Base-by-base conservation (phyloP, 768 basidiomycete species). In the Hirschioporus abietinus region DNA sequence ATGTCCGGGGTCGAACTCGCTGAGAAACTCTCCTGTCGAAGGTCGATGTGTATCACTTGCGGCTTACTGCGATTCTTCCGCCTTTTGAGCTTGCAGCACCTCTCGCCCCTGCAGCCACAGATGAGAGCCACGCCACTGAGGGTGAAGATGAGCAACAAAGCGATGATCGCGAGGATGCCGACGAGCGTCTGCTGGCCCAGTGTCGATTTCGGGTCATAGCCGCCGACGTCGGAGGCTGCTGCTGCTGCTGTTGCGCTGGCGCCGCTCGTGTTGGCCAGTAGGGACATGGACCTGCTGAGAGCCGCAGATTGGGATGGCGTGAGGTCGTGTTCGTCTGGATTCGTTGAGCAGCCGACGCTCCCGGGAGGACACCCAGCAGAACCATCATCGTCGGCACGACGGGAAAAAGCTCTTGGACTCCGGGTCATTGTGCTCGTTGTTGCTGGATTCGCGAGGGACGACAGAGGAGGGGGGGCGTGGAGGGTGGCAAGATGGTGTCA, bases 401-500 rank as follows among this genome's bases (percentile, higher is more conserved):
- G 42, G 1, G 12, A 6, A 20, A 52, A 15, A 3, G 4, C 20
- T 3, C 42, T 52, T 52, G 42, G 5, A 20, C 20, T 52, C 42
- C 20, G 42, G 12, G 6, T 15, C 15, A 52, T 20, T 52, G 20
- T 20, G 42, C 42, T 20, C 42, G 20, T 52, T 52, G 15, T 52
- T 52, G 42, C 20, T 15, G 42, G 42, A 20, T 52, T 52, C 42
- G 42, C 42, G 42, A 52, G 30, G 30, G 30, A 30, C 8, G 30
- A 8, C 30, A 8, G 4, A 8, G 2, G 30, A 8, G 30, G 30
- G 30, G 12, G 42, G 42, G 42, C 42, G 42, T 20, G 42, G 42
- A 52, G 42, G 42, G 42, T 52, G 42, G 42, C 42, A 52, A 52
- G 42, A 52, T 52, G 42, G 42, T 52, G 42, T 52, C 42, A 52